Evolutionary conservation across 257 asterid genomes (phyloP).

Genomic region (Verbena officinalis): DNA sequence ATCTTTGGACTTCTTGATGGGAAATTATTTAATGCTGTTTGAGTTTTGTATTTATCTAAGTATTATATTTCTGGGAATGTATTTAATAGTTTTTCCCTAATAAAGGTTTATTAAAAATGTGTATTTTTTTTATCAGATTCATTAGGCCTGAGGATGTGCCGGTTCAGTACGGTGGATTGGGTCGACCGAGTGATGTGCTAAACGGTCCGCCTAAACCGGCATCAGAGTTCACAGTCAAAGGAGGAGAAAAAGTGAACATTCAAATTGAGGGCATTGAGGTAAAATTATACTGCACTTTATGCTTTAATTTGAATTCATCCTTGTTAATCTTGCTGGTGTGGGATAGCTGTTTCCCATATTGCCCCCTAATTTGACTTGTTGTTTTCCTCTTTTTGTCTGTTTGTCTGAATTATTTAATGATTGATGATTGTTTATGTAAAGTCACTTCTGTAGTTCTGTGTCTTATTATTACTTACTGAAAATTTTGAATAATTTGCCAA

Average conservation of each 20-base stretch:
- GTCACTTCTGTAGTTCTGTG: neutral
- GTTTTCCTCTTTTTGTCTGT: neutral
- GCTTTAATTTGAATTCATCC: neutral
- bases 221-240: conserved; percentile 80
- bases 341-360: neutral
- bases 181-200: conserved; percentile 59
- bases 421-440: neutral
- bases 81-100: no score
- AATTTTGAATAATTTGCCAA: no score
- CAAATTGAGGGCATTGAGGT: conserved; percentile 99
- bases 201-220: conserved; percentile 81
- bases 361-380: conserved; percentile 12
- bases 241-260: conserved; percentile 90
- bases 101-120: neutral
- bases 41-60: conserved; percentile 24
- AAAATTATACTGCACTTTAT: conserved; percentile 31
- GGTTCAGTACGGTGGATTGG: conserved; percentile 84
- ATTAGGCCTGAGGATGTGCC: conserved; percentile 85
- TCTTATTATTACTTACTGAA: no score
- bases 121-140: conserved; percentile 43
- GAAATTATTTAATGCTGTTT: conserved; percentile 32
- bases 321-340: neutral
- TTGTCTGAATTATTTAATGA: neutral
- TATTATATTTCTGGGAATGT: conserved; percentile 20
- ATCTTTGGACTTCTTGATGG: conserved; percentile 25